These are phyloP conservation scores for Saprolegnia diclina DNA, from an alignment of 352 stramenopile species.

Conservation along the genomic window DNA sequence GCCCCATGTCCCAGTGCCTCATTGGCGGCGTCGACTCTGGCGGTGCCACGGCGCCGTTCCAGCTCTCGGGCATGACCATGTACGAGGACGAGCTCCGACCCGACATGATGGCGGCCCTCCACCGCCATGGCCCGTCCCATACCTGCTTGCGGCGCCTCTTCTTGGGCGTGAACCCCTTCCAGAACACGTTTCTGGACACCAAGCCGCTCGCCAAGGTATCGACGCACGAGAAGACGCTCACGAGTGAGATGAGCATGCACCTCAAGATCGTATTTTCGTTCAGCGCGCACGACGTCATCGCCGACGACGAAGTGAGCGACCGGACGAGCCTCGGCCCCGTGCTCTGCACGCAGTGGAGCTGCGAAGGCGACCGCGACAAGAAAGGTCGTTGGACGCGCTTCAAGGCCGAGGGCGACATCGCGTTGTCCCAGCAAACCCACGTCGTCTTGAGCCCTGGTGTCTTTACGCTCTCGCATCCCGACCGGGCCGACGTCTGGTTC, in stretches of 20 bases:
- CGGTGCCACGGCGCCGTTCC: slow-evolving; percentile 29
- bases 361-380: slow-evolving; percentile 8
- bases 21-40: slow-evolving; percentile 46
- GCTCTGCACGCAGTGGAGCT: slow-evolving; percentile 18
- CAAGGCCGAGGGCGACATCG: background rate
- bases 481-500: slow-evolving; percentile 12
- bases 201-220: slow-evolving; percentile 33
- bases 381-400: slow-evolving; percentile 4
- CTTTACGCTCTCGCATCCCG: slow-evolving; percentile 1
- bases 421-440: background rate
- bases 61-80: slow-evolving; percentile 65
- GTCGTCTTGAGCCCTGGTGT: background rate
- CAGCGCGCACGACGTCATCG: slow-evolving; percentile 32
- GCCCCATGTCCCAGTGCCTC: slow-evolving; percentile 67
- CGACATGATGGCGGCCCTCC: slow-evolving; percentile 52
- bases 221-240: slow-evolving; percentile 38
- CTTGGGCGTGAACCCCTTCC: slow-evolving; percentile 43
- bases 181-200: slow-evolving; percentile 30
- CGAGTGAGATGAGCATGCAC: slow-evolving; percentile 43
- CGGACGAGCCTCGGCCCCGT: background rate
- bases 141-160: slow-evolving; percentile 28
- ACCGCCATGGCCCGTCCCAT: slow-evolving; percentile 43
- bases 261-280: slow-evolving; percentile 69
- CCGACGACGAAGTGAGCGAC: background rate
- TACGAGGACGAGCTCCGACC: slow-evolving; percentile 67